These are phyloP conservation scores for Penicillium mononematosum DNA, from an alignment of 495 filamentous ascomycete species.

Conservation along the genomic window DNA sequence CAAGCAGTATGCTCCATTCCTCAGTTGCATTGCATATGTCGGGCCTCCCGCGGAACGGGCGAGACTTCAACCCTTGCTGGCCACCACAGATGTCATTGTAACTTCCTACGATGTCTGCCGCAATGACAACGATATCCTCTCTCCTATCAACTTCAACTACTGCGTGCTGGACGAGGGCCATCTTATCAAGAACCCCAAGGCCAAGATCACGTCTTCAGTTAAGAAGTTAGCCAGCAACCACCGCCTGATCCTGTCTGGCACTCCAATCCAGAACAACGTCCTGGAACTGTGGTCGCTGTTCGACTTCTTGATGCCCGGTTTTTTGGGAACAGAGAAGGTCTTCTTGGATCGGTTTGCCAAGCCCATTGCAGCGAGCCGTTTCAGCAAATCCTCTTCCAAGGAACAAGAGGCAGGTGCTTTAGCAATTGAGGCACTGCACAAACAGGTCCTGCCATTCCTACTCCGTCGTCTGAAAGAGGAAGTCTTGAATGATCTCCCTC, in stretches of 20 bases:
- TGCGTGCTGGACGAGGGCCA: conserved; percentile 96
- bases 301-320: conserved; percentile 98
- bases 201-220: conserved; percentile 87
- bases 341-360: conserved; percentile 97
- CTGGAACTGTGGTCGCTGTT: conserved; percentile 98
- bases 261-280: conserved; percentile 97
- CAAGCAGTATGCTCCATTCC: conserved; percentile 89
- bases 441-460: conserved; percentile 95
- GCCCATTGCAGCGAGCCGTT: conserved; percentile 90
- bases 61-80: conserved; percentile 62
- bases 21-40: conserved; percentile 83
- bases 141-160: conserved; percentile 89
- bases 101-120: conserved; percentile 97
- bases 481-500: conserved; percentile 91
- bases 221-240: conserved; percentile 88
- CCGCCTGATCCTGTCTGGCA: conserved; percentile 92
- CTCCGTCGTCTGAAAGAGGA: conserved; percentile 97
- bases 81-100: conserved; percentile 83
- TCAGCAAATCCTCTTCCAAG: conserved; percentile 94
- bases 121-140: conserved; percentile 86
- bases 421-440: conserved; percentile 94
- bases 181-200: conserved; percentile 96
- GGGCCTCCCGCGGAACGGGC: conserved; percentile 79
- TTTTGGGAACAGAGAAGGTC: conserved; percentile 96
- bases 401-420: conserved; percentile 96